These are phyloP conservation scores for Zasmidium citrigriseum DNA, from an alignment of 2,329 filamentous ascomycete species.

Conservation along the genomic window DNA sequence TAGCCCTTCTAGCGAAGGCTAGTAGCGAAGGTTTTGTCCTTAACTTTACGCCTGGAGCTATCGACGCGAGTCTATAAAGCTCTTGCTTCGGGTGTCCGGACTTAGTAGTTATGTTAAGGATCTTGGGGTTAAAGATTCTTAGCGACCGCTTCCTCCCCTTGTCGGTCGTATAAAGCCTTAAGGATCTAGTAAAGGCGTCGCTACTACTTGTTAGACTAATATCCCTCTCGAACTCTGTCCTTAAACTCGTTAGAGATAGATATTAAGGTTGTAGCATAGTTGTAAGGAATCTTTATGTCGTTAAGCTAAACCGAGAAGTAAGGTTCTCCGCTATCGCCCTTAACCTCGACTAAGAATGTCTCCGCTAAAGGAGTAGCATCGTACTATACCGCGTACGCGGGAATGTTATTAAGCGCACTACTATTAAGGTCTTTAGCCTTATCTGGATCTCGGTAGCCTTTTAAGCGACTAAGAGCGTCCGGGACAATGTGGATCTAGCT, in stretches of 20 bases:
- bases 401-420: conserved; percentile 1
- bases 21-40: neutral
- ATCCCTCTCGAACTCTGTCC: neutral
- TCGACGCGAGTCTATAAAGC: neutral
- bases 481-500: neutral
- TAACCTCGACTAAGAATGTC: neutral
- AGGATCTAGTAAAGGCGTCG: neutral
- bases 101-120: neutral
- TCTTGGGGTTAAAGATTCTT: neutral
- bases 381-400: neutral
- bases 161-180: neutral
- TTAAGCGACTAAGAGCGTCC: neutral
- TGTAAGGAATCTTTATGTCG: neutral
- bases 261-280: neutral
- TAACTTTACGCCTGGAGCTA: neutral
- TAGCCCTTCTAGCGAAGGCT: neutral
- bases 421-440: neutral
- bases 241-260: neutral
- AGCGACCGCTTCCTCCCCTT: neutral
- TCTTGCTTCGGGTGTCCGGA: neutral
- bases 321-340: neutral
- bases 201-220: neutral
- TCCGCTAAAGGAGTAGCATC: neutral
- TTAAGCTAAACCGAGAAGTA: neutral
- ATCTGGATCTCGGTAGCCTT: neutral